phyloP scores from a whole-genome alignment of 2,329 filamentous ascomycete species.

The Aphanocladium album region DNA sequence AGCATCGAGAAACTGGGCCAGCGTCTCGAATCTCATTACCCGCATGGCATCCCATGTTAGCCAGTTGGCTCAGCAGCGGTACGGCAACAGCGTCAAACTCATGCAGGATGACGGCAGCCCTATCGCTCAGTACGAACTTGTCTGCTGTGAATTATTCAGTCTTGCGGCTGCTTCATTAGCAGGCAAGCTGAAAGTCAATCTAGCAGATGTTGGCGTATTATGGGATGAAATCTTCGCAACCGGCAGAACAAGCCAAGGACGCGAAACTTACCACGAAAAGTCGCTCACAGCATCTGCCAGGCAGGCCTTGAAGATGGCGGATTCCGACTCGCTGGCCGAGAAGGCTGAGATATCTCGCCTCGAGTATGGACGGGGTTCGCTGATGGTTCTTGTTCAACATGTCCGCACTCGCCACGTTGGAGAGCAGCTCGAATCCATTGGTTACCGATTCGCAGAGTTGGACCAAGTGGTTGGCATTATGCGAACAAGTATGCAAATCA shows the following conservation, averaged over 20 bases:
- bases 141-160: slow-evolving; percentile 82
- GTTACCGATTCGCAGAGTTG: slow-evolving; percentile 72
- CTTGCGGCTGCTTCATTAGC: slow-evolving; percentile 72
- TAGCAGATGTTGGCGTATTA: slow-evolving; percentile 61
- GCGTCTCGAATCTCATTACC: slow-evolving; percentile 61
- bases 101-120: slow-evolving; percentile 51
- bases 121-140: slow-evolving; percentile 64
- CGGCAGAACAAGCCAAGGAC: slow-evolving; percentile 30
- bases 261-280: neutral
- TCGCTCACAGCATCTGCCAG: slow-evolving; percentile 10
- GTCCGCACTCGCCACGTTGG: slow-evolving; percentile 54
- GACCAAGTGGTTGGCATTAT: slow-evolving; percentile 65
- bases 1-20: slow-evolving; percentile 71
- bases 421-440: slow-evolving; percentile 60
- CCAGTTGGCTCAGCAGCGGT: slow-evolving; percentile 38
- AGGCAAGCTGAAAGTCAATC: slow-evolving; percentile 55
- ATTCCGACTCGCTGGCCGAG: slow-evolving; percentile 33
- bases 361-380: slow-evolving; percentile 63
- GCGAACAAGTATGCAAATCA: slow-evolving; percentile 69
- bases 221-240: slow-evolving; percentile 74
- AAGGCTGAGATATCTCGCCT: slow-evolving; percentile 30
- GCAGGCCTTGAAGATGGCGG: slow-evolving; percentile 6
- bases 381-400: slow-evolving; percentile 72
- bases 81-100: slow-evolving; percentile 36
- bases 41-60: slow-evolving; percentile 70